A percentile compares a stretch with the other conserved stretches of the same genome.
These are phyloP conservation scores for Passiflora organensis DNA, from an alignment of 345 rosid genomes.

Conservation along the genomic window DNA sequence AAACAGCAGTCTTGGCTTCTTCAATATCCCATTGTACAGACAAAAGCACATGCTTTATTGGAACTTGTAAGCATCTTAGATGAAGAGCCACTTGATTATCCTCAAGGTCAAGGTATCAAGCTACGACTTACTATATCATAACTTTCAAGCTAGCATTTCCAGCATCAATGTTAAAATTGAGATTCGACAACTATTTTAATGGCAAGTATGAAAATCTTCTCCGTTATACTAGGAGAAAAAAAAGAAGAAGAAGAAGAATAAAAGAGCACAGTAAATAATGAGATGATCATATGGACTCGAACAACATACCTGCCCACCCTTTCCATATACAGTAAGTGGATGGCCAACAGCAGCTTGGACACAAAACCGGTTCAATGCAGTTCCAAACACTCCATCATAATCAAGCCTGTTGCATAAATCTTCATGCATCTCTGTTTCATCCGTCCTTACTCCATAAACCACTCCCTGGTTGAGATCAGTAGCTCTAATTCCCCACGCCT, in stretches of 20 bases:
- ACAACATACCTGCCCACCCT: constrained; percentile 86
- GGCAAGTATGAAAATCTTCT: too few species aligned
- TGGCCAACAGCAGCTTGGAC: constrained; percentile 97
- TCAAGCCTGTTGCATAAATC: constrained; percentile 76
- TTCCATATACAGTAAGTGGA: constrained; percentile 93
- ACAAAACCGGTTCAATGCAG: constrained; percentile 90
- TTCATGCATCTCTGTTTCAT: constrained; percentile 90
- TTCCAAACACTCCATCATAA: constrained; percentile 94
- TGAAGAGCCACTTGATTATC: too few species aligned
- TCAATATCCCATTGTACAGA: too few species aligned
- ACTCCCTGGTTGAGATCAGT: constrained; percentile 98
- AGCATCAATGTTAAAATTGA: not conserved
- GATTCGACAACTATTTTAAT: too few species aligned
- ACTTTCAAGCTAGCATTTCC: not conserved
- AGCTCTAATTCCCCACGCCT: constrained; percentile 99
- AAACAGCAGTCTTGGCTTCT: too few species aligned
- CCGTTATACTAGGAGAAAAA: not conserved
- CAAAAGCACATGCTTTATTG: too few species aligned
- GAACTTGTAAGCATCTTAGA: too few species aligned
- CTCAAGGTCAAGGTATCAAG: too few species aligned
- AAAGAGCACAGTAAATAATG: not conserved
- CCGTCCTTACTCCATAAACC: constrained; percentile 88
- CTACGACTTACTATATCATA: too few species aligned
- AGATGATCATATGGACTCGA: constrained; percentile 1
- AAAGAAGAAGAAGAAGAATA: not conserved